phyloP scores from a whole-genome alignment of 2,329 filamentous ascomycete species.

The Phialophora macrospora region DNA sequence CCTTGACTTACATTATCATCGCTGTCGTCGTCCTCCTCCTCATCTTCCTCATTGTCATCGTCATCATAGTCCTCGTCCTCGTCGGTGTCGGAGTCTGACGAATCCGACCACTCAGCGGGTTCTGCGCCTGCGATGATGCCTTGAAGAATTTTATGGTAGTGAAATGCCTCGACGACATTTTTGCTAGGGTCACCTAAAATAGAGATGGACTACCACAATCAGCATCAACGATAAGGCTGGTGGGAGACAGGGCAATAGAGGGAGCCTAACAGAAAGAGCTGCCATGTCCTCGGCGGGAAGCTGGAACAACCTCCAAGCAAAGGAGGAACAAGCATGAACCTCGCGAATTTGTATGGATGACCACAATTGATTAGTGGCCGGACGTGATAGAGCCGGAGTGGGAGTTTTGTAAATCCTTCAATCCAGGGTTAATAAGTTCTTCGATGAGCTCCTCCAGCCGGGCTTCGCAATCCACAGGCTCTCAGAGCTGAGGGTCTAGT shows the following conservation, averaged over 20 bases:
- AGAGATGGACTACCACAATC: neutral
- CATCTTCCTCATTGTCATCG: neutral
- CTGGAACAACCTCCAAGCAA: neutral
- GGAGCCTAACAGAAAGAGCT: neutral
- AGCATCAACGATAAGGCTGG: neutral
- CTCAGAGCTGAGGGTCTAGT: neutral
- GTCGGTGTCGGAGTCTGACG: neutral
- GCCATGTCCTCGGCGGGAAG: neutral
- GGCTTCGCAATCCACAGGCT: neutral
- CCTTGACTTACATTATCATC: neutral
- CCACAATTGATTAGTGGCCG: neutral
- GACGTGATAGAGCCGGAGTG: no score
- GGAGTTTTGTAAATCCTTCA: neutral
- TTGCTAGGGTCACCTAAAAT: neutral
- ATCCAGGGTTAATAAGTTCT: neutral
- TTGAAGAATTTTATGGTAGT: constrained; percentile 3
- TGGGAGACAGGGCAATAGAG: neutral
- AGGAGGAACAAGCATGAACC: neutral
- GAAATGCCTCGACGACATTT: constrained; percentile 3
- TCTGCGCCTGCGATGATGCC: constrained; percentile 2
- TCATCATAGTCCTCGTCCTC: neutral
- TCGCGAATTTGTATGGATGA: neutral
- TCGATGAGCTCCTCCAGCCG: neutral
- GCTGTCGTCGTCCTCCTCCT: neutral
- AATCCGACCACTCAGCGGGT: neutral